phyloP scores from a whole-genome alignment of 2,329 filamentous ascomycete genomes.

The Colletotrichum sp. region DNA sequence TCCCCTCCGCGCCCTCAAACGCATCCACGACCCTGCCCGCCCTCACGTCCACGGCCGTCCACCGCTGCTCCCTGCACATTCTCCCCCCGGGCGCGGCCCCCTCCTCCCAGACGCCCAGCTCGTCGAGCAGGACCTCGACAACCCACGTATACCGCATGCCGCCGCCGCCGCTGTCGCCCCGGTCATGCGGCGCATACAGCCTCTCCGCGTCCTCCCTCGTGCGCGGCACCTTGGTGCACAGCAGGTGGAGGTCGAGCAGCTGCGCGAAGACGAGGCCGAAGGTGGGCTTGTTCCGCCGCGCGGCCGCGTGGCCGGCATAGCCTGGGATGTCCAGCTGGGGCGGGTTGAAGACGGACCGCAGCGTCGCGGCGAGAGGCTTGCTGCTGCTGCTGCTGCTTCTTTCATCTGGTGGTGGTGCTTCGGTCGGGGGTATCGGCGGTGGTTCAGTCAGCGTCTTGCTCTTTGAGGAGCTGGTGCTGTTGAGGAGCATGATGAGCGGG shows the following conservation, averaged over 20 bases:
- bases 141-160: slow-evolving; percentile 41
- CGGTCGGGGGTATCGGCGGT: background rate
- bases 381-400: background rate
- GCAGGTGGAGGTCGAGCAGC: slow-evolving; percentile 59
- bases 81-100: slow-evolving; percentile 24
- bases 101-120: slow-evolving; percentile 49
- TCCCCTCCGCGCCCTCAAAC: slow-evolving; percentile 29
- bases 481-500: slow-evolving; percentile 60
- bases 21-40: slow-evolving; percentile 43
- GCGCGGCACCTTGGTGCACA: slow-evolving; percentile 51
- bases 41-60: slow-evolving; percentile 52
- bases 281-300: slow-evolving; percentile 47
- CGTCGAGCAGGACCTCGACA: slow-evolving; percentile 58
- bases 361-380: slow-evolving; percentile 43
- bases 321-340: slow-evolving; percentile 25
- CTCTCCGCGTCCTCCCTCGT: slow-evolving; percentile 43
- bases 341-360: slow-evolving; percentile 55
- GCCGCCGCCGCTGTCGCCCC: background rate
- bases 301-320: slow-evolving; percentile 23
- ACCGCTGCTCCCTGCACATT: slow-evolving; percentile 55
- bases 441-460: background rate
- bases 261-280: slow-evolving; percentile 61
- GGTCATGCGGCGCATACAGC: slow-evolving; percentile 23
- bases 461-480: slow-evolving; percentile 45
- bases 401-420: background rate